A percentile compares a stretch with the other conserved stretches of the same genome.
Evolutionary conservation across 306 rosid genomes (phyloP).

Genomic region (Casuarina glauca): DNA sequence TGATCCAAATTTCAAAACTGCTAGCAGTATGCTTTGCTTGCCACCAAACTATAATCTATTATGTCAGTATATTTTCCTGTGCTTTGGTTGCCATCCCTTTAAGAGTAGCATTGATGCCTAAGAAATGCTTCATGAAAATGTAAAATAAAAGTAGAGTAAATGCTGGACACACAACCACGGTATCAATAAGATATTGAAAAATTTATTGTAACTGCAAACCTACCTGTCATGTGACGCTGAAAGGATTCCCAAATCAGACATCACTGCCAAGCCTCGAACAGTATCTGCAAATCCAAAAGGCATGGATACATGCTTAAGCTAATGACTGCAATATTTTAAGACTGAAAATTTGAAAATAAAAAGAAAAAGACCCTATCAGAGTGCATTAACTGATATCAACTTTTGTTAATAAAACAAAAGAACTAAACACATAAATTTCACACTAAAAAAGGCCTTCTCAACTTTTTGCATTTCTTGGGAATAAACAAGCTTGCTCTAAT

Average conservation of each 20-base stretch:
- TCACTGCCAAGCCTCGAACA: conserved; percentile 81
- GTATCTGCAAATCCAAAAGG: conserved; percentile 70
- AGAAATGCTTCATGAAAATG: conserved; percentile 2
- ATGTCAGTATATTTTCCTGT: not conserved
- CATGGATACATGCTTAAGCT: conserved; percentile 20
- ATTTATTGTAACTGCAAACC: conserved; percentile 29
- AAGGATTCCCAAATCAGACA: conserved; percentile 82
- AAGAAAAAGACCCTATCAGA: conserved; percentile 8
- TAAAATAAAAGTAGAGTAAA: not conserved
- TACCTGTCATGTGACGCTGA: conserved; percentile 98
- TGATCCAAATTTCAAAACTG: not conserved
- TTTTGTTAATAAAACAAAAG: conserved; percentile 1
- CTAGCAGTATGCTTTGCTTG: not conserved
- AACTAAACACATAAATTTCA: not conserved
- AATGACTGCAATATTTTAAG: conserved; percentile 13
- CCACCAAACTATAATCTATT: not conserved
- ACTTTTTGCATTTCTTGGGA: not conserved
- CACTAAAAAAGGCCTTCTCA: not conserved
- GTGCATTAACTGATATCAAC: conserved; percentile 13
- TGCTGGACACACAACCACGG: conserved; percentile 6
- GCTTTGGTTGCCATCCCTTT: not conserved
- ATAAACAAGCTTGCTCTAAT: not conserved
- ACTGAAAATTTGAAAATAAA: conserved; percentile 5
- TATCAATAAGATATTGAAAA: conserved; percentile 3
- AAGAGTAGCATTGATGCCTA: not conserved